Base-by-base conservation (phyloP, 2,329 filamentous ascomycete genomes). In the Magnaporthiopsis rhizophila region DNA sequence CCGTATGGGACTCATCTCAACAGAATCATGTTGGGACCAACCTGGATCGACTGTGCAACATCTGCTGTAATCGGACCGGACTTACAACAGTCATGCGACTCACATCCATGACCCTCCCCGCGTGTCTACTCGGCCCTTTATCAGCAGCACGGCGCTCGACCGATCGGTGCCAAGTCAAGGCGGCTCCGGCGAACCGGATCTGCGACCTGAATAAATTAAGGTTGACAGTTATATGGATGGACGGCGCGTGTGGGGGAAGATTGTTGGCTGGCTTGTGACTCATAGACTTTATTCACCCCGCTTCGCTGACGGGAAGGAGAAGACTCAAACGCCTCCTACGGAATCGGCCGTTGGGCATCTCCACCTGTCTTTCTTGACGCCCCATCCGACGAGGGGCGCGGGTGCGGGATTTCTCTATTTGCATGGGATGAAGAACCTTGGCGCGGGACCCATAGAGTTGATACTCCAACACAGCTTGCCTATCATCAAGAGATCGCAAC, bases 211-310 rank as follows among this genome's bases (percentile, higher is more conserved):
- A 57, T 24, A 36, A 15, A 50, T 15, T 7, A 18, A 18, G 38
- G 38, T 26, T 11, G 4, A 3, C 6, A 26, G 3, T n/a, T 58
- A 26, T n/a, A 28, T 58, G 56, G 28, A 28, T 58, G 56, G 56
- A 26, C 56, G 24, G 30, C 30, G 57, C 57, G 24, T 58, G 26
- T 28, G 57, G 30, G 57, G 57, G 24, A 28, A 58, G n/a, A 26
- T 63, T 63, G 59, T 59, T 30, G 30, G 30, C 30, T 5, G 26
- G 58, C 62, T 59, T 59, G 53, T 59, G 21, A 53, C 45, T 53
- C 45, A 53, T 53, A n/a, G 18, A 53, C n/a, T n/a, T 18, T 24
- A 53, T 21, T 7, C 45, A 11, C 21, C 21, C 45, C 45, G 21
- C n/a, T n/a, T 53, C 7, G 21, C 8, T 6, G 21, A 11, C 21